Percentiles rank a stretch among this genome's conserved stretches.
Conservation (phyloP, 2,329 filamentous ascomycete genomes). For the Exserohilum turcica region DNA sequence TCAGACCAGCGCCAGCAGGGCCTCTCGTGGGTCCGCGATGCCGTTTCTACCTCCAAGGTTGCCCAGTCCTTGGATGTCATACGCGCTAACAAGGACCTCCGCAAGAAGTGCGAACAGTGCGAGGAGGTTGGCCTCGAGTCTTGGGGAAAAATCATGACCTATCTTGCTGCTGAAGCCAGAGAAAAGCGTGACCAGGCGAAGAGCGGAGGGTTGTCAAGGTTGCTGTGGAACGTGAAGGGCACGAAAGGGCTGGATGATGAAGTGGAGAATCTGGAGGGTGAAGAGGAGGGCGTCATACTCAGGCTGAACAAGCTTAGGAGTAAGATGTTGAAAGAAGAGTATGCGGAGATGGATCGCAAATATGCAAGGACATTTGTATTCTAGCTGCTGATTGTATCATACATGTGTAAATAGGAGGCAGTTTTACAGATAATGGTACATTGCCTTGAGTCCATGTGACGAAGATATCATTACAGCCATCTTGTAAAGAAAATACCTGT, state of each 20-base stretch:
- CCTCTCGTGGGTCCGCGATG: constrained; percentile 87
- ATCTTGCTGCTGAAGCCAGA: constrained; percentile 60
- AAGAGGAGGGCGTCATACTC: constrained; percentile 43
- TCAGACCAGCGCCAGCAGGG: constrained; percentile 61
- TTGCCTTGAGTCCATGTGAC: too few species aligned
- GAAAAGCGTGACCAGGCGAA: constrained; percentile 34
- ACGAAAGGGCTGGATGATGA: constrained; percentile 34
- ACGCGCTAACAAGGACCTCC: constrained; percentile 49
- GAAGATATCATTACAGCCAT: too few species aligned
- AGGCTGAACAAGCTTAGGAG: constrained; percentile 43
- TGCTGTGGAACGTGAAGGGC: constrained; percentile 37
- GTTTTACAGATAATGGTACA: neutral
- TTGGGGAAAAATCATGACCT: constrained; percentile 79
- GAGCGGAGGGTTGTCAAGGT: constrained; percentile 21
- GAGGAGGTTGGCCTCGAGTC: constrained; percentile 76
- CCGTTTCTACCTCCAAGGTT: constrained; percentile 73
- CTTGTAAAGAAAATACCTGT: too few species aligned
- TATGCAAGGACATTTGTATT: constrained; percentile 46
- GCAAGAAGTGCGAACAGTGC: constrained; percentile 74
- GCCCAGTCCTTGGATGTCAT: constrained; percentile 57
- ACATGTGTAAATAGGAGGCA: neutral
- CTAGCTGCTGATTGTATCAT: constrained; percentile 18
- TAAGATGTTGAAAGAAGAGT: constrained; percentile 42
- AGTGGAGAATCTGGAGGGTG: constrained; percentile 41
- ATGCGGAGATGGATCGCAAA: constrained; percentile 44